A percentile compares a stretch with the other conserved stretches of the same genome.
Evolutionary conservation across 2,329 filamentous ascomycete genomes (phyloP).

Genomic region (Trichoderma endophyticum): DNA sequence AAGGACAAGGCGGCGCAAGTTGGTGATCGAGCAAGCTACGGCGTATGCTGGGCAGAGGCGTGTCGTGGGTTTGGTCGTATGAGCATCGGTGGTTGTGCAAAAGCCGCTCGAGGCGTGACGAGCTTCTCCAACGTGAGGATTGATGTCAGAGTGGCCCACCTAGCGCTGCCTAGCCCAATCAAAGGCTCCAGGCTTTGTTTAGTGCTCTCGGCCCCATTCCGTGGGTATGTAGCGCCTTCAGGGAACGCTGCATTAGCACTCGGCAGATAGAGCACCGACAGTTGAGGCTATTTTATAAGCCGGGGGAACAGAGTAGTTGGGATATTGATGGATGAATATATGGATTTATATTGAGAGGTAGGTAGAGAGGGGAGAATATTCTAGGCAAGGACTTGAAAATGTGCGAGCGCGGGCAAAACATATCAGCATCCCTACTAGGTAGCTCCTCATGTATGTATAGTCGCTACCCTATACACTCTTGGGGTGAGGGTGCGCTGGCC

Average conservation of each 20-base stretch:
- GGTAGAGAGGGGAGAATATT: not conserved
- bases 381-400: not conserved
- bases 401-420: not conserved
- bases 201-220: not conserved
- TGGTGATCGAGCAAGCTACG: not conserved
- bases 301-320: not conserved
- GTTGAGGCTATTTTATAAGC: not conserved
- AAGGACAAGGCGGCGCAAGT: not conserved
- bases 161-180: not conserved
- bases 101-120: not conserved
- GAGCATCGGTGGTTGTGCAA: not conserved
- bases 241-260: not conserved
- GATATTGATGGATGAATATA: not conserved
- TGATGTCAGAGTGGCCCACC: conserved; percentile 19
- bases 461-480: not conserved
- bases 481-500: not conserved
- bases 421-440: not conserved
- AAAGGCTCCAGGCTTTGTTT: not conserved
- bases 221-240: not conserved
- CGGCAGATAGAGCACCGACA: not conserved
- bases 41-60: not conserved
- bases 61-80: not conserved
- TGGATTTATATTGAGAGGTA: not conserved
- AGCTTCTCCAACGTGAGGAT: conserved; percentile 1
- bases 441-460: not conserved